Base-by-base conservation (phyloP, 176 grass and related monocot genomes). In the Oropetium thomaeum region DNA sequence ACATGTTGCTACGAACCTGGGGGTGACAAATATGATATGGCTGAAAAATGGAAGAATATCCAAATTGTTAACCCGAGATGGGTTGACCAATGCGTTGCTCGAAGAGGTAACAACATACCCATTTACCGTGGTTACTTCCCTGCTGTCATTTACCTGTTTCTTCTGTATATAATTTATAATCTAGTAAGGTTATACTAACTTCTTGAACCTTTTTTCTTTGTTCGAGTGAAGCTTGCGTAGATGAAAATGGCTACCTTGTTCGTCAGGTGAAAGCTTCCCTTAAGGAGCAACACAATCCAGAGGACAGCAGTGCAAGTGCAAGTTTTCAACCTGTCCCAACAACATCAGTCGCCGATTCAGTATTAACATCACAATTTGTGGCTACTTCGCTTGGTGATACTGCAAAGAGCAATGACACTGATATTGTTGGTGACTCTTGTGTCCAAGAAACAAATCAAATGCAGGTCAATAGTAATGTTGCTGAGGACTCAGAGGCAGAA, bases 11-110 rank as follows among this genome's bases (percentile, higher is more conserved):
- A 97, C 90, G 27, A 81, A 87, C 74, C 89, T 86, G 88, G 84
- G 79, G 86, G 90, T 69, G 94, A 97, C 87, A 97, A 97, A 67
- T 97, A 97, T 80, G 67, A 80, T 16, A 86, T 93, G 86, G 94
- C 94, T 51, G 37, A 74, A 85, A 90, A 33, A 85, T 97, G 90
- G 94, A 88, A 88, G 47, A 79, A 78, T 79, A 93, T 97, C 57
- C 75, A 91, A 75, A 89, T 97, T 76, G 84, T 93, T 33, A 80
- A 89, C 62, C 83, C 70, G 6, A 91, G 68, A 82, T 97, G 90
- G 95, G 62, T 92, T 78, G 81, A 87, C 14, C 90, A 91, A 80
- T 93, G 86, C 26, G 75, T 89, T 92, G 78, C 84, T 74, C 86
- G 83, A 89, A 97, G 75, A 93, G 95, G 95, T 97, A 93, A 41